phyloP scores from a whole-genome alignment of 2,329 filamentous ascomycete genomes.

The Verticillium isaacii region DNA sequence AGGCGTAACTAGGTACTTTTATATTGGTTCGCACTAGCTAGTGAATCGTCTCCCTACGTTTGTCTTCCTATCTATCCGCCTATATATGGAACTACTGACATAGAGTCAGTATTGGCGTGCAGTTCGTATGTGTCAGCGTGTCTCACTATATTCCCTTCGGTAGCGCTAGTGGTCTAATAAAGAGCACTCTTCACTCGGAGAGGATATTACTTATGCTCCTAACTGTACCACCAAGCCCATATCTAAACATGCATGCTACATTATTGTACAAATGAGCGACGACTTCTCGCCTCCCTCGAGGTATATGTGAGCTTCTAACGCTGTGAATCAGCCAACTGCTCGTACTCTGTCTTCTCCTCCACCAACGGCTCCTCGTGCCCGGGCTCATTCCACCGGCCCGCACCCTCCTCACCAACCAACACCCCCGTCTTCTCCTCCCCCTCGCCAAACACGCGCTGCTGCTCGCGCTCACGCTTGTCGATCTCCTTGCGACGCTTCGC shows the following conservation, averaged over 20 bases:
- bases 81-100: too few species aligned
- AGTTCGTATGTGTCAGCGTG: too few species aligned
- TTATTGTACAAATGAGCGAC: background rate
- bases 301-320: background rate
- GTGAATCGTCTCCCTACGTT: background rate
- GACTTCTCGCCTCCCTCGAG: background rate
- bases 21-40: background rate
- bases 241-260: background rate
- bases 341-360: constrained; percentile 4
- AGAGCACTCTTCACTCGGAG: too few species aligned
- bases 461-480: constrained; percentile 10
- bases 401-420: constrained; percentile 12
- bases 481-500: constrained; percentile 18
- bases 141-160: too few species aligned
- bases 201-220: too few species aligned
- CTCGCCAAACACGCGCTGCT: constrained; percentile 16
- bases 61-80: too few species aligned
- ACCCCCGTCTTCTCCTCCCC: constrained; percentile 4
- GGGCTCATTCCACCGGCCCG: constrained; percentile 26
- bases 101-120: too few species aligned
- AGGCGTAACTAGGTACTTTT: too few species aligned
- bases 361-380: constrained; percentile 29
- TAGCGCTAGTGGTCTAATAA: too few species aligned
- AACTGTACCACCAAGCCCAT: background rate
- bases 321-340: background rate